These are phyloP conservation scores for Globisporangium mamillatum DNA, from an alignment of 352 stramenopile species.

Conservation along the genomic window DNA sequence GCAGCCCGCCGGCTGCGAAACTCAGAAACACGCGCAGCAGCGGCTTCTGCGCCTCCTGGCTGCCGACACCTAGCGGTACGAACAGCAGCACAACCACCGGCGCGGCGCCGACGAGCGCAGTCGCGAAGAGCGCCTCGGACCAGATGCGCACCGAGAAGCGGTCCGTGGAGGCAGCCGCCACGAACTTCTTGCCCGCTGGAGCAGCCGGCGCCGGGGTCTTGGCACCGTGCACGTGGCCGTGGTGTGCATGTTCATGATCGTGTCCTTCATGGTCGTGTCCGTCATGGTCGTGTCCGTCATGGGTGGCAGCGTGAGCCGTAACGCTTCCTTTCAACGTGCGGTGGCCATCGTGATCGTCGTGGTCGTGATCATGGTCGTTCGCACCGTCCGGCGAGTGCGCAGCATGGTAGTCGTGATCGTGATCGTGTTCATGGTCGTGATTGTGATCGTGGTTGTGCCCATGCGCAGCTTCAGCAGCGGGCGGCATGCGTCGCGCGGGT, in stretches of 20 bases:
- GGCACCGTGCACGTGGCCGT: conserved; percentile 20
- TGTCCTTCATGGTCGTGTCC: conserved; percentile 21
- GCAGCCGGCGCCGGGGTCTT: conserved; percentile 7
- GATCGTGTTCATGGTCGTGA: conserved; percentile 8
- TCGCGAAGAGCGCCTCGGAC: conserved; percentile 65
- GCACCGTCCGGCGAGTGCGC: background rate
- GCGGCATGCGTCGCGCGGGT: background rate
- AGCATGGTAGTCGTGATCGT: conserved; percentile 21
- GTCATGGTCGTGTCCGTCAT: conserved; percentile 21
- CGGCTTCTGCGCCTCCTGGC: conserved; percentile 57
- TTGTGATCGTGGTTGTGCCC: conserved; percentile 13
- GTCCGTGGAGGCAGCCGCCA: background rate
- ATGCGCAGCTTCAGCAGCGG: background rate
- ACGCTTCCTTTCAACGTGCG: conserved; percentile 1
- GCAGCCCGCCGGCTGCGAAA: conserved; percentile 84
- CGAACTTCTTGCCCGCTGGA: background rate
- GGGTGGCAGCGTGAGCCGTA: background rate
- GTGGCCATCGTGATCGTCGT: conserved; percentile 23
- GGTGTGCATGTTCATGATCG: conserved; percentile 18
- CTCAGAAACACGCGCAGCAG: conserved; percentile 83
- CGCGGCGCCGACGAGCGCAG: conserved; percentile 64
- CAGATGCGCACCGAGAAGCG: conserved; percentile 55
- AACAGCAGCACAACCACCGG: conserved; percentile 70
- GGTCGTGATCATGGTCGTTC: conserved; percentile 12
- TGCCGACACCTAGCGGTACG: conserved; percentile 59